These are phyloP conservation scores for Populus hybrid DNA, from an alignment of 441 rosid genomes.

Conservation along the genomic window DNA sequence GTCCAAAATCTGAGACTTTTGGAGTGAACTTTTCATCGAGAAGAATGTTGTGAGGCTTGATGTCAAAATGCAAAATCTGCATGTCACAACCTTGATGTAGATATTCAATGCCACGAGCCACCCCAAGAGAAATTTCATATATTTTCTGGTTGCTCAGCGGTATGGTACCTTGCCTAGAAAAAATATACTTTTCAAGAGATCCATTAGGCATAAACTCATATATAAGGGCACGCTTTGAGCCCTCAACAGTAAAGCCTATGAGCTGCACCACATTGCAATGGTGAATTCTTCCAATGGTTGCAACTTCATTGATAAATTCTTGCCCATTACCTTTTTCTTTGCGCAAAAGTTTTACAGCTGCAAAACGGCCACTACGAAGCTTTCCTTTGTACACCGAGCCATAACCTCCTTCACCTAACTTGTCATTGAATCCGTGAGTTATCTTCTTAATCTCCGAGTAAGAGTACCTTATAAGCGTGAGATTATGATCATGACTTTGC, in stretches of 20 bases:
- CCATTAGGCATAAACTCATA: constrained; percentile 7
- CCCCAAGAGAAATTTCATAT: constrained; percentile 7
- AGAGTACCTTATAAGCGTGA: neutral
- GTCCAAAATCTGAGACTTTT: neutral
- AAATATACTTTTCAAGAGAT: neutral
- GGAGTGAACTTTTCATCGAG: neutral
- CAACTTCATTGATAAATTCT: constrained; percentile 7
- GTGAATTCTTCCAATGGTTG: neutral
- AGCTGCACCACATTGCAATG: neutral
- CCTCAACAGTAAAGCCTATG: neutral
- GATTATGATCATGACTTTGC: neutral
- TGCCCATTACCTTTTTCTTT: neutral
- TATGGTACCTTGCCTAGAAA: neutral
- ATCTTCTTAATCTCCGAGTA: neutral
- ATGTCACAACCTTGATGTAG: neutral
- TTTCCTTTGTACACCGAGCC: neutral
- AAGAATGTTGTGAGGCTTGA: constrained; percentile 9
- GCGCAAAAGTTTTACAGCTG: neutral
- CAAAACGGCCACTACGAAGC: neutral
- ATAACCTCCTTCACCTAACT: neutral
- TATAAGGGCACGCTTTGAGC: neutral
- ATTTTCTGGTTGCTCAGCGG: neutral
- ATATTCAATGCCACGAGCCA: constrained; percentile 11
- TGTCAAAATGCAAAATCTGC: constrained; percentile 12
- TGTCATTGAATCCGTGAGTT: neutral